phyloP scores from a whole-genome alignment of 2,329 filamentous ascomycete genomes.

The Cladosporium velox region DNA sequence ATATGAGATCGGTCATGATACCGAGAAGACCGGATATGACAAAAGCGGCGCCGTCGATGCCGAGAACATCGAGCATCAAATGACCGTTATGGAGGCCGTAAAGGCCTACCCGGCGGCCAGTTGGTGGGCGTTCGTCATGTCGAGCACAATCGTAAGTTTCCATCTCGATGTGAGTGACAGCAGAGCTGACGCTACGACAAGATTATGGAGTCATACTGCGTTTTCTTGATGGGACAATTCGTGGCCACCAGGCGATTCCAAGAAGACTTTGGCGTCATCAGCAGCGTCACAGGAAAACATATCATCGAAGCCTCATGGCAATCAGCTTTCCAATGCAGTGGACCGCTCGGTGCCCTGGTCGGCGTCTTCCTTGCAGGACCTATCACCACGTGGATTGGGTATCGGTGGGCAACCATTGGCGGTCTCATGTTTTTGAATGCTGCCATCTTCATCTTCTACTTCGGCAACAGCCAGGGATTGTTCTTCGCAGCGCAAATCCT shows the following conservation, averaged over 20 bases:
- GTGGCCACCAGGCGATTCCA: slow-evolving; percentile 54
- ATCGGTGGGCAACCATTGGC: slow-evolving; percentile 59
- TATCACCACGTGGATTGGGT: slow-evolving; percentile 60
- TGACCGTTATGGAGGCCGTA: slow-evolving; percentile 53
- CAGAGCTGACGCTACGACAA: slow-evolving; percentile 37
- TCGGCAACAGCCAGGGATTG: slow-evolving; percentile 49
- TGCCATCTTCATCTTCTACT: slow-evolving; percentile 64
- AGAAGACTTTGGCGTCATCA: slow-evolving; percentile 48
- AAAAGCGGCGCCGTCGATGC: slow-evolving; percentile 7
- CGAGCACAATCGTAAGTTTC: slow-evolving; percentile 56
- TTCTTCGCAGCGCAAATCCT: slow-evolving; percentile 59
- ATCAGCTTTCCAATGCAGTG: slow-evolving; percentile 57
- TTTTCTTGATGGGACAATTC: slow-evolving; percentile 64
- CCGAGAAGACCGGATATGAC: slow-evolving; percentile 18
- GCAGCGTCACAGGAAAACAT: slow-evolving; percentile 27
- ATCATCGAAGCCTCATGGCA: slow-evolving; percentile 60
- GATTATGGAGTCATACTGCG: slow-evolving; percentile 67
- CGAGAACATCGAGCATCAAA: slow-evolving; percentile 48
- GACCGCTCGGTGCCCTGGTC: slow-evolving; percentile 61
- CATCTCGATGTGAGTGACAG: slow-evolving; percentile 15
- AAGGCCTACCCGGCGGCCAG: slow-evolving; percentile 55
- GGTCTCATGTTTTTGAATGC: slow-evolving; percentile 60
- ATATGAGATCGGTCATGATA: slow-evolving; percentile 3
- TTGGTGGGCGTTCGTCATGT: slow-evolving; percentile 59
- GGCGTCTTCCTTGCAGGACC: slow-evolving; percentile 62